Evolutionary conservation across 148 eudicot genomes (phyloP).

Genomic region (Oxyria digyna): DNA sequence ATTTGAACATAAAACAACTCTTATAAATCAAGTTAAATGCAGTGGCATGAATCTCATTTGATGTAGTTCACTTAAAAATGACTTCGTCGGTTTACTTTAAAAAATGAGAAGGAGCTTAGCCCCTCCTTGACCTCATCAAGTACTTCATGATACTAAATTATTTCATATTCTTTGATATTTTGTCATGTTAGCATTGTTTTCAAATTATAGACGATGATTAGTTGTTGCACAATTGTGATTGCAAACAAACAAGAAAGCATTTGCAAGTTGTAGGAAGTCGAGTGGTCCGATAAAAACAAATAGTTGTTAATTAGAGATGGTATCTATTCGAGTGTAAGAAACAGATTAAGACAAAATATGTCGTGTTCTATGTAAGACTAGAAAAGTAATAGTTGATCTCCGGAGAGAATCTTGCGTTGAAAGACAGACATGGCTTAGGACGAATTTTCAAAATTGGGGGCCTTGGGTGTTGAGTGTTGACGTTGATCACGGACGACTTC

Average conservation of each 20-base stretch:
- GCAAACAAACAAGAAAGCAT: background rate
- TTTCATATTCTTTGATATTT: too few relatives aligned
- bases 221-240: background rate
- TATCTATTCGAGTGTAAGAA: too few relatives aligned
- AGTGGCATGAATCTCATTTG: too few relatives aligned
- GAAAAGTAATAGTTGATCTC: background rate
- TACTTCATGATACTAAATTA: too few relatives aligned
- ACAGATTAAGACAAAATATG: background rate
- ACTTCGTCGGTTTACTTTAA: too few relatives aligned
- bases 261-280: background rate
- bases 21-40: too few relatives aligned
- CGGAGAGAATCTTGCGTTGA: background rate
- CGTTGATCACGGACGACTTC: background rate
- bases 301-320: background rate
- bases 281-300: background rate
- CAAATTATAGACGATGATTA: background rate
- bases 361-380: background rate
- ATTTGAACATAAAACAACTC: too few relatives aligned
- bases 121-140: too few relatives aligned
- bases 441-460: background rate
- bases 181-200: too few relatives aligned
- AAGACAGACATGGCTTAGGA: background rate
- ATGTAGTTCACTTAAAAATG: too few relatives aligned
- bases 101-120: too few relatives aligned
- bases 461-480: background rate